Conservation (phyloP, 768 basidiomycete genomes). For the Boletellus emodensis region DNA sequence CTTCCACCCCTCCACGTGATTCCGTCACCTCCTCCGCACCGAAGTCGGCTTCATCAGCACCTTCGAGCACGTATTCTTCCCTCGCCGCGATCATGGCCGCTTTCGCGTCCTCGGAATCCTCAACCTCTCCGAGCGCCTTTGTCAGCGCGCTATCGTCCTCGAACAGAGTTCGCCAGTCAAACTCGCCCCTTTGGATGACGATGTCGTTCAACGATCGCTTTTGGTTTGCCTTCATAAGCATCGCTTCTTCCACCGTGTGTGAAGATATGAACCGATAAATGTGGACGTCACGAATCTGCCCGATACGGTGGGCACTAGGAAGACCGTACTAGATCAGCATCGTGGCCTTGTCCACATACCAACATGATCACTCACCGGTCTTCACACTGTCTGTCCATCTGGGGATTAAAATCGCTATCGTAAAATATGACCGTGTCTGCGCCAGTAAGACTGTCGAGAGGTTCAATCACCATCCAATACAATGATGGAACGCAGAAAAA, state of each 20-base stretch:
- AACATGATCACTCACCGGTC: slow-evolving; percentile 56
- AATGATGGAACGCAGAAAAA: slow-evolving; percentile 9
- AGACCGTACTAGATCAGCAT: slow-evolving; percentile 1
- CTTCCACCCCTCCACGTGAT: slow-evolving; percentile 27
- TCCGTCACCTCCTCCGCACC: slow-evolving; percentile 41
- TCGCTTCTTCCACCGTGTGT: slow-evolving; percentile 92
- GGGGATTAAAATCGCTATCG: slow-evolving; percentile 95
- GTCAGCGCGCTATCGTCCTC: slow-evolving; percentile 60
- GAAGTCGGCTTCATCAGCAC: slow-evolving; percentile 80
- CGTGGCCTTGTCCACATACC: background rate
- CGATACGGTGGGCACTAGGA: slow-evolving; percentile 90
- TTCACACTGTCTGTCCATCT: slow-evolving; percentile 97
- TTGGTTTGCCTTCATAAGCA: slow-evolving; percentile 97
- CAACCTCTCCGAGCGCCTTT: slow-evolving; percentile 76
- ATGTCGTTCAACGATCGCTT: slow-evolving; percentile 88
- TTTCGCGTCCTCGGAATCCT: slow-evolving; percentile 82
- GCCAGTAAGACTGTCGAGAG: slow-evolving; percentile 57
- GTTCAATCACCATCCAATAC: slow-evolving; percentile 15
- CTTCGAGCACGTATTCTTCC: slow-evolving; percentile 68
- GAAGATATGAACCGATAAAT: slow-evolving; percentile 92
- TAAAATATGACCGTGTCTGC: slow-evolving; percentile 98
- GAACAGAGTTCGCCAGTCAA: slow-evolving; percentile 89
- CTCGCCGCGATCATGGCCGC: slow-evolving; percentile 75
- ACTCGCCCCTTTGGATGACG: slow-evolving; percentile 91
- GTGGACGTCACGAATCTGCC: slow-evolving; percentile 93